These are phyloP conservation scores for Microcyclosporella mali DNA, from an alignment of 2,329 filamentous ascomycete genomes.

Conservation along the genomic window DNA sequence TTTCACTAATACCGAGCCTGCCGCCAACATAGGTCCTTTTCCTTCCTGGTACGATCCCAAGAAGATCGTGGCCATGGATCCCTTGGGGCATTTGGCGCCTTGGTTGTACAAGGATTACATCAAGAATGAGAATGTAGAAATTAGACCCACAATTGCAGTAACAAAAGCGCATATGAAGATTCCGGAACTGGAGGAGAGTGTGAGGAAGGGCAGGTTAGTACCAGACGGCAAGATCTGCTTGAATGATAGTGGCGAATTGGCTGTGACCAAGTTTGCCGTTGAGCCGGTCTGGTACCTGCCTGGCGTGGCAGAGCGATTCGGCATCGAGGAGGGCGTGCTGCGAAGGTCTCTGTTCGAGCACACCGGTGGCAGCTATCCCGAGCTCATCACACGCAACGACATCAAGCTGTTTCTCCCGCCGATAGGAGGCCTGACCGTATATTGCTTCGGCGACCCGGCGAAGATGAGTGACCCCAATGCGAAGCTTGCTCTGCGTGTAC, in stretches of 20 bases:
- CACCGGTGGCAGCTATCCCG: constrained; percentile 91
- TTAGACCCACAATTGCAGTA: constrained; percentile 73
- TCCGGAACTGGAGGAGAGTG: constrained; percentile 88
- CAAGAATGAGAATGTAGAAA: constrained; percentile 61
- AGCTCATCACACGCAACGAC: constrained; percentile 88
- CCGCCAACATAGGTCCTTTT: constrained; percentile 81
- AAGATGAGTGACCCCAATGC: constrained; percentile 86
- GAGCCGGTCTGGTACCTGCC: constrained; percentile 67
- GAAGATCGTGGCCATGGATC: constrained; percentile 98
- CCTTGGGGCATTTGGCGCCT: constrained; percentile 78
- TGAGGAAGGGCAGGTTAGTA: constrained; percentile 66
- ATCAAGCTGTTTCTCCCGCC: constrained; percentile 95
- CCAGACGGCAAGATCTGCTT: constrained; percentile 86
- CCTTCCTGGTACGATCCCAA: constrained; percentile 81
- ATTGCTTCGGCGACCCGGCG: constrained; percentile 91
- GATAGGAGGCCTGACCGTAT: constrained; percentile 91
- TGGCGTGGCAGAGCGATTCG: constrained; percentile 78
- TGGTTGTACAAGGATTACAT: constrained; percentile 78
- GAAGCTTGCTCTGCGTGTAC: constrained; percentile 75
- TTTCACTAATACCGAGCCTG: constrained; percentile 83
- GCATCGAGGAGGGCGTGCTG: constrained; percentile 85
- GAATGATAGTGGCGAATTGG: constrained; percentile 77
- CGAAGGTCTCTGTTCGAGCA: constrained; percentile 88
- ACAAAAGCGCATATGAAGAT: constrained; percentile 94
- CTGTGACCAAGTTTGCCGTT: constrained; percentile 93